Conservation (phyloP, 169 alveolate species). For the Babesia ovis region DNA sequence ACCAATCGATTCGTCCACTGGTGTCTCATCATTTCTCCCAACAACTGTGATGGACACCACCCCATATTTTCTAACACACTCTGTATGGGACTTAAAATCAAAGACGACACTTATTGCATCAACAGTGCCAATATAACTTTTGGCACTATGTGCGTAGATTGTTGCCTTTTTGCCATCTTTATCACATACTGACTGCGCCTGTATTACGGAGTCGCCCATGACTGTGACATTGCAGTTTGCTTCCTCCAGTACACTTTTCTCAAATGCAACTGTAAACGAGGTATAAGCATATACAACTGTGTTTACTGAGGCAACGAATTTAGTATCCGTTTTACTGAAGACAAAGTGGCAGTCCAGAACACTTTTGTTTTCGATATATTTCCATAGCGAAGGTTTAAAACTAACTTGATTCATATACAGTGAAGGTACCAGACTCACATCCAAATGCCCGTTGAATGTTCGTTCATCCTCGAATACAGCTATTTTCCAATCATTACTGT, state of each 20-base stretch:
- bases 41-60: background rate
- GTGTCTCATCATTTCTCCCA: background rate
- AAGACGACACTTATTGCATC: background rate
- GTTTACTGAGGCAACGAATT: background rate
- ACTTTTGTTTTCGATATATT: background rate
- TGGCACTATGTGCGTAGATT: background rate
- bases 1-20: background rate
- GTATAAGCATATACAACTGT: background rate
- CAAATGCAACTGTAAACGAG: background rate
- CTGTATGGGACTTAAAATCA: background rate
- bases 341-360: too few species aligned
- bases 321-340: background rate
- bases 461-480: background rate
- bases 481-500: background rate
- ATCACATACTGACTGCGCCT: background rate
- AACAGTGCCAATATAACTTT: background rate
- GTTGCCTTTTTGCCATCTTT: background rate
- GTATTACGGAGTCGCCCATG: background rate
- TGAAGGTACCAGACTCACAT: background rate
- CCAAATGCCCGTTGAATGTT: too few species aligned
- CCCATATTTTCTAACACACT: background rate
- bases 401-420: background rate
- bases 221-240: background rate
- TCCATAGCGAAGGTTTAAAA: background rate
- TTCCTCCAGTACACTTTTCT: background rate